These are phyloP conservation scores for Veloboletus limbatus DNA, from an alignment of 1,284 basidiomycete genomes.

Conservation along the genomic window DNA sequence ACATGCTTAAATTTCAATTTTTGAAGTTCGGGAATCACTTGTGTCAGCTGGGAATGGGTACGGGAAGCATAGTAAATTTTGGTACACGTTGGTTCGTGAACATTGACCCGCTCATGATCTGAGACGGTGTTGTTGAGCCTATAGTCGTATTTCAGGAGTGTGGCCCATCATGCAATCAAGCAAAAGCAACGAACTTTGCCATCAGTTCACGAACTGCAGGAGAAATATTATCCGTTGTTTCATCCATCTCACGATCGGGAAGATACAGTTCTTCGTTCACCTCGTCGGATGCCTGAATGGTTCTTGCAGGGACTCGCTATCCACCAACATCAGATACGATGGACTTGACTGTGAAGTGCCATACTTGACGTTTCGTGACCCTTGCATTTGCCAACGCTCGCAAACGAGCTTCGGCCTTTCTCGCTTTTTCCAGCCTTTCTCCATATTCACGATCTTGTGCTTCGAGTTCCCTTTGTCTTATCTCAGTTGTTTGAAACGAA, in stretches of 20 bases:
- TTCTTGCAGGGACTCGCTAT: conserved; percentile 22
- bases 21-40: conserved; percentile 83
- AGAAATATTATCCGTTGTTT: conserved; percentile 62
- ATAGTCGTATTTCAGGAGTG: neutral
- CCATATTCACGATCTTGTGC: conserved; percentile 63
- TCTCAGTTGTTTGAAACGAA: conserved; percentile 68
- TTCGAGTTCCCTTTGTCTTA: conserved; percentile 61
- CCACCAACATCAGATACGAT: conserved; percentile 11
- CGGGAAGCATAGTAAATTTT: conserved; percentile 93
- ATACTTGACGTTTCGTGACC: conserved; percentile 59
- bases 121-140: conserved; percentile 18
- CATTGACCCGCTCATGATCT: conserved; percentile 19
- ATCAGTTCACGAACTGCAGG: conserved; percentile 80
- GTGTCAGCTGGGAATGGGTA: conserved; percentile 93
- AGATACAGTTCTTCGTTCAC: conserved; percentile 59
- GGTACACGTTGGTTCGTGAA: conserved; percentile 58
- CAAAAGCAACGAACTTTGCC: conserved; percentile 54
- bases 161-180: neutral
- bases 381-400: conserved; percentile 54
- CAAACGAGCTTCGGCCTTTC: conserved; percentile 60
- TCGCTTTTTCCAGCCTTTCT: conserved; percentile 56
- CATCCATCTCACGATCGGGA: conserved; percentile 47
- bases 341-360: conserved; percentile 19
- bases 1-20: conserved; percentile 54
- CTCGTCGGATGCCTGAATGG: conserved; percentile 13